phyloP scores from a whole-genome alignment of 257 asterid genomes.

The Vinca minor region DNA sequence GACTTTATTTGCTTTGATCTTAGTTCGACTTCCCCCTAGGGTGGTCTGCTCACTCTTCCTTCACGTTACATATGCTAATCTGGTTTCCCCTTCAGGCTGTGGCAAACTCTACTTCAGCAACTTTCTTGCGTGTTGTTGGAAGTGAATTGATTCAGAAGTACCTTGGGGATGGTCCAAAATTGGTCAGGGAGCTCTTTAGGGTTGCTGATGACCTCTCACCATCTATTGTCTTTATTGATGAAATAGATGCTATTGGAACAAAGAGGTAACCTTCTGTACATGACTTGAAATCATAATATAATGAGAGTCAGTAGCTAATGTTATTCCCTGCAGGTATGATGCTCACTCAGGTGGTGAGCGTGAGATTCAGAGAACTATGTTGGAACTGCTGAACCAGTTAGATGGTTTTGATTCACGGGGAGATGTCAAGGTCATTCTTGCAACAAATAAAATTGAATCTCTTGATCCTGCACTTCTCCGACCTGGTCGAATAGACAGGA shows the following conservation, averaged over 20 bases:
- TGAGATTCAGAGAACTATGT: constrained; percentile 94
- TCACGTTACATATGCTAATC: background rate
- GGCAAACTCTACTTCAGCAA: constrained; percentile 94
- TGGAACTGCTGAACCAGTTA: constrained; percentile 76
- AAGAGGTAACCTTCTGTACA: constrained; percentile 41
- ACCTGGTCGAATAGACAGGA: constrained; percentile 88
- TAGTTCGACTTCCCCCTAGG: background rate
- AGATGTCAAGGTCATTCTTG: constrained; percentile 90
- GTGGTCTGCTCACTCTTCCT: too few species aligned
- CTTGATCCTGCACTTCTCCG: constrained; percentile 91
- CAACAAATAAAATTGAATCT: constrained; percentile 78
- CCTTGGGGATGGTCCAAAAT: constrained; percentile 93
- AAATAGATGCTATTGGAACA: constrained; percentile 91
- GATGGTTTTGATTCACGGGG: constrained; percentile 97
- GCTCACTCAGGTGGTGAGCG: constrained; percentile 99
- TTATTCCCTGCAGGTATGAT: constrained; percentile 45
- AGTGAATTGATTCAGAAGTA: constrained; percentile 89
- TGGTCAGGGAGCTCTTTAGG: constrained; percentile 92
- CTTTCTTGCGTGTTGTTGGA: constrained; percentile 94
- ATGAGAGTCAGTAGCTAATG: background rate
- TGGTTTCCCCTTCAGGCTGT: constrained; percentile 49
- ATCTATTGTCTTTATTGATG: constrained; percentile 87
- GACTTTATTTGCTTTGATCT: background rate
- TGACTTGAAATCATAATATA: background rate
- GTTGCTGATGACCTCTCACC: constrained; percentile 98